These are phyloP conservation scores for Ehretia macrophylla DNA, from an alignment of 257 asterid genomes.

Conservation along the genomic window DNA sequence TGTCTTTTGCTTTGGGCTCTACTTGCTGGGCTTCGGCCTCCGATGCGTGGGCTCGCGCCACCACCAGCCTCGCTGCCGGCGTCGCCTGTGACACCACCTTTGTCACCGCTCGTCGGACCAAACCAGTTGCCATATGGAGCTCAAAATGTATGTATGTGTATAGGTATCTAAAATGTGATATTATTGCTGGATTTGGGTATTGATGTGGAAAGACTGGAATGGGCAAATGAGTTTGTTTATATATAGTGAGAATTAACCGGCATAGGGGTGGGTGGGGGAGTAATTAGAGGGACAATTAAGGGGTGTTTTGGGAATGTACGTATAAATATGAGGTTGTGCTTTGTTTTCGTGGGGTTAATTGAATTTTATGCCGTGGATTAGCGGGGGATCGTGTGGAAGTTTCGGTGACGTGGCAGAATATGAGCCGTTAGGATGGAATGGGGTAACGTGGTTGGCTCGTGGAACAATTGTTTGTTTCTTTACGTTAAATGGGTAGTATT, in stretches of 20 bases:
- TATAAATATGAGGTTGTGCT: slow-evolving; percentile 2
- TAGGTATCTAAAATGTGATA: not conserved
- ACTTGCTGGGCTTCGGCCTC: slow-evolving; percentile 49
- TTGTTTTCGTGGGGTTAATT: slow-evolving; percentile 1
- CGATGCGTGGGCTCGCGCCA: slow-evolving; percentile 45
- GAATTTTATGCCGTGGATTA: slow-evolving; percentile 3
- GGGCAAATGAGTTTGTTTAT: not conserved
- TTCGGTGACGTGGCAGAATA: slow-evolving; percentile 9
- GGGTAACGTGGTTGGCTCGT: slow-evolving; percentile 28
- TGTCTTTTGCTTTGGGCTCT: slow-evolving; percentile 33
- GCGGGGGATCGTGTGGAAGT: not conserved
- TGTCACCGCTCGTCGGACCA: slow-evolving; percentile 64
- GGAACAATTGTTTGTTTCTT: not conserved
- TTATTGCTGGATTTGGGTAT: not conserved
- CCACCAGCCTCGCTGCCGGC: slow-evolving; percentile 42
- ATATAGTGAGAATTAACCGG: no score
- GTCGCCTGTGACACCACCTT: slow-evolving; percentile 39
- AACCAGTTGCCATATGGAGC: slow-evolving; percentile 59
- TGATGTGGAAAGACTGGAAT: slow-evolving; percentile 5
- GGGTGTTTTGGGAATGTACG: slow-evolving; percentile 1
- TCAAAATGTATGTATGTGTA: not conserved
- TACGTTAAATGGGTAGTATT: no score
- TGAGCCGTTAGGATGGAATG: slow-evolving; percentile 4
- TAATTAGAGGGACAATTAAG: not conserved
- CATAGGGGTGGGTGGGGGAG: not conserved